Conservation (phyloP, 176 grass and related monocot genomes). For the Carex kokanica region DNA sequence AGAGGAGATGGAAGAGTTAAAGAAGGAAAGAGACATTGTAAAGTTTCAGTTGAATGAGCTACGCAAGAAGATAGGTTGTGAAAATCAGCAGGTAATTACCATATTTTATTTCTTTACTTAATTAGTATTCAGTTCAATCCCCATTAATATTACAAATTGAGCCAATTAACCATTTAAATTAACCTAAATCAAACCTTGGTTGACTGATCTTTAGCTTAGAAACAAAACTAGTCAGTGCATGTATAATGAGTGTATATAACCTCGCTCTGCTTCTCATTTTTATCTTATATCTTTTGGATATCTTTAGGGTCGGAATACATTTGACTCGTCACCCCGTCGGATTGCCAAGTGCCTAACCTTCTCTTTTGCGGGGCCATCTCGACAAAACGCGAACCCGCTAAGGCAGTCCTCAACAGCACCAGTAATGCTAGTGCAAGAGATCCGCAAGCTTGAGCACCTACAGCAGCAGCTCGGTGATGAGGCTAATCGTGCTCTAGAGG, state of each 20-base stretch:
- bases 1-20: conserved; percentile 76
- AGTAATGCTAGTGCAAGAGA: conserved; percentile 84
- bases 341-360: conserved; percentile 76
- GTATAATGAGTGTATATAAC: not conserved
- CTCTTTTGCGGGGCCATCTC: conserved; percentile 55
- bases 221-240: not conserved
- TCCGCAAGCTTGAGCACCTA: conserved; percentile 87
- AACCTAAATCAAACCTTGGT: not conserved
- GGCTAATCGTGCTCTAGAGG: conserved; percentile 81
- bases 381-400: conserved; percentile 33
- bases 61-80: conserved; percentile 45
- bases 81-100: conserved; percentile 41
- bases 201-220: conserved; percentile 24
- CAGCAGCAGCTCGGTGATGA: conserved; percentile 88
- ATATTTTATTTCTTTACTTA: not conserved
- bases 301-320: conserved; percentile 73
- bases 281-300: conserved; percentile 2
- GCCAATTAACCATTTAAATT: not conserved
- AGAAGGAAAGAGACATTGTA: conserved; percentile 66
- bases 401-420: conserved; percentile 82
- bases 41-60: conserved; percentile 57
- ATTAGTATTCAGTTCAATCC: not conserved
- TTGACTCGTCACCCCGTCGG: conserved; percentile 50
- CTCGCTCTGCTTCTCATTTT: not conserved
- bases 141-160: not conserved